Conservation (phyloP, 2,329 filamentous ascomycete genomes). For the Ophiostoma sp. region DNA sequence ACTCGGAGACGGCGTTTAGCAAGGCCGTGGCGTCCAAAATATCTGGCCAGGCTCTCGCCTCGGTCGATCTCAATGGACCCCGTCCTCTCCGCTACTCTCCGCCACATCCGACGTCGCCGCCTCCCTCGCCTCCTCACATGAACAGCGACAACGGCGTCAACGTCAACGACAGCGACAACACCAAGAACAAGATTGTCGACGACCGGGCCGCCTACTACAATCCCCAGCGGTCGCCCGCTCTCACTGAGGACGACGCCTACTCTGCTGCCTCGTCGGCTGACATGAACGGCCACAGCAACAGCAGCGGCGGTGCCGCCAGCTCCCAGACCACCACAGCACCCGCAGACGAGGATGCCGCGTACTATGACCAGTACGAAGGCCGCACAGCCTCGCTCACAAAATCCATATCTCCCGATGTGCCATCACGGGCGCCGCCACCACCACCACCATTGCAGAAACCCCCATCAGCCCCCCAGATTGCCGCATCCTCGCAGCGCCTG, state of each 20-base stretch:
- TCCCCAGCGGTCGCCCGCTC: constrained; percentile 17
- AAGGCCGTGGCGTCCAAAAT: constrained; percentile 19
- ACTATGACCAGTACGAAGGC: not conserved
- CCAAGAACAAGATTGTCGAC: constrained; percentile 15
- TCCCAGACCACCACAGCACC: constrained; percentile 25
- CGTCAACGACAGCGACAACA: not conserved
- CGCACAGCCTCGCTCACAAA: constrained; percentile 17
- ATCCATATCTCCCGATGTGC: constrained; percentile 16
- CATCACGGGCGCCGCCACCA: constrained; percentile 12
- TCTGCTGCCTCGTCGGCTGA: constrained; percentile 26
- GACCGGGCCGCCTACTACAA: constrained; percentile 17
- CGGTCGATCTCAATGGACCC: constrained; percentile 24
- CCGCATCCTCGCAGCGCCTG: not conserved
- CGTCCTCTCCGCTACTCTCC: constrained; percentile 17
- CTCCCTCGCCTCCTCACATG: constrained; percentile 19
- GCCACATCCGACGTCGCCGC: constrained; percentile 20
- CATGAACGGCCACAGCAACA: constrained; percentile 25
- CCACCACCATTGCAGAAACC: constrained; percentile 16
- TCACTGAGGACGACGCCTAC: constrained; percentile 17
- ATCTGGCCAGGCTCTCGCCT: constrained; percentile 19
- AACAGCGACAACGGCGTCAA: not conserved
- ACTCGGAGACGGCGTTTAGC: constrained; percentile 19
- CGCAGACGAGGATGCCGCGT: constrained; percentile 17
- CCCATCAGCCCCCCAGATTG: not conserved
- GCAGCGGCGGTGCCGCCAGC: constrained; percentile 20